Conservation (phyloP, 805 yeast genomes). For the Pachysolen tannophilus region DNA sequence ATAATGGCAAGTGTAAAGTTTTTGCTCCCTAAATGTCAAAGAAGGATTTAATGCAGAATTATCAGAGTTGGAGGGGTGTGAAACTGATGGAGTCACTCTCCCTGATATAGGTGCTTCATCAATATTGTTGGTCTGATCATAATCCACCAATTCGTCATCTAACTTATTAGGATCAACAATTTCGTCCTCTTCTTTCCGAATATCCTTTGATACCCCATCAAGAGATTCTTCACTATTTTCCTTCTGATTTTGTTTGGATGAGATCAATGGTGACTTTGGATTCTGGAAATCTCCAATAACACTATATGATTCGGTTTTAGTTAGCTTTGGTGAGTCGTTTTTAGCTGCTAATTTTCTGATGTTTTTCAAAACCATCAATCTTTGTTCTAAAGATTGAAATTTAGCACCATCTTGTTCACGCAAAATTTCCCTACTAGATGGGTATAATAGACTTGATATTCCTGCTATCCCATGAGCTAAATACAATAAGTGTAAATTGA, state of each 20-base stretch:
- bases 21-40: constrained; percentile 48
- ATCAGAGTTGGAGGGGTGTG: constrained; percentile 10
- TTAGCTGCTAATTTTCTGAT: constrained; percentile 19
- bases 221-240: no score
- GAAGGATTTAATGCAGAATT: constrained; percentile 27
- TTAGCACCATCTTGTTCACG: constrained; percentile 22
- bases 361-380: constrained; percentile 26
- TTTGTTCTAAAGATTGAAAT: constrained; percentile 25
- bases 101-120: constrained; percentile 25
- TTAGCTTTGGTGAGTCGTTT: background rate
- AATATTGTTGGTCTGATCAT: constrained; percentile 1
- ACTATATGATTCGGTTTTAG: constrained; percentile 12
- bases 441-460: constrained; percentile 58
- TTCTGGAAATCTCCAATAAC: constrained; percentile 10
- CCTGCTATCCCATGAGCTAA: constrained; percentile 60
- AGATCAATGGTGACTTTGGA: no score
- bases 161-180: constrained; percentile 15
- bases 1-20: constrained; percentile 57
- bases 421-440: constrained; percentile 35
- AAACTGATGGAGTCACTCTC: constrained; percentile 19
- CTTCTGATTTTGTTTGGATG: no score
- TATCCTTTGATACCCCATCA: no score
- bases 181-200: constrained; percentile 9
- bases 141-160: constrained; percentile 10
- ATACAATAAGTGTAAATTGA: constrained; percentile 47